Evolutionary conservation across 2,329 filamentous ascomycete species (phyloP), one percentile per base, ranked within the genome.

Genomic region (Dothistroma septosporum): DNA sequence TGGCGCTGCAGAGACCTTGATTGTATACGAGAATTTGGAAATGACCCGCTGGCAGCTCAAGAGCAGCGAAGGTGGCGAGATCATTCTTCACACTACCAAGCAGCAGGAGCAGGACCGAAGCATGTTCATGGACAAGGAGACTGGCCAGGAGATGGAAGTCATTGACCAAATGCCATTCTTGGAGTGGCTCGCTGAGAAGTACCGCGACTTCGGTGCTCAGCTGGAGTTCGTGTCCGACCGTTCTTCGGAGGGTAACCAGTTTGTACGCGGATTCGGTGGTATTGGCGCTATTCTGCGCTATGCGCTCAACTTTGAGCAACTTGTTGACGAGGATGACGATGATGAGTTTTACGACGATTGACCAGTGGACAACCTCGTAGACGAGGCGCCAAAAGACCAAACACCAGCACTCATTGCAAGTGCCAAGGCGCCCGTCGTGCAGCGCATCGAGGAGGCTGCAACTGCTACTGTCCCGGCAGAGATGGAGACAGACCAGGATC

Each of bases 251-350:
- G 94, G 94, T 76, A 99, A 99, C 80, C 94, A 99, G 82, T 99
- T 99, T 79, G 94, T 99, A 73, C 97, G 97, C 83, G 94, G 94
- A 66, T 99, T 99, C 75, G 94, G 94, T 87, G 94, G 94, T 74
- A 96, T 99, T 71, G 94, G 94, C 69, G 93, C 93, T 67, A 88
- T 99, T 73, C 87, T 99, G 75, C 92, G 94, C 71, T 99, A 99
- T 87, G 97, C 97, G 83, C 91, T 99, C 83, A 99, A 99, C 83
- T 99, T 99, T 81, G 95, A 99, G 81, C 95, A 99, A 79, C 85
- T 99, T 78, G 89, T 89, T 78, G 94, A 97, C 77, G 84, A 89
- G 74, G 87, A 89, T 74, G 78, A 80, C 63, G 79, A 82, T 68
- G 80, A 82, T 69, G 93, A 97, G 76, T 93, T 93, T 79, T 97